phyloP scores from a whole-genome alignment of 164 flowering plant genomes.

The Dillenia turbinata region DNA sequence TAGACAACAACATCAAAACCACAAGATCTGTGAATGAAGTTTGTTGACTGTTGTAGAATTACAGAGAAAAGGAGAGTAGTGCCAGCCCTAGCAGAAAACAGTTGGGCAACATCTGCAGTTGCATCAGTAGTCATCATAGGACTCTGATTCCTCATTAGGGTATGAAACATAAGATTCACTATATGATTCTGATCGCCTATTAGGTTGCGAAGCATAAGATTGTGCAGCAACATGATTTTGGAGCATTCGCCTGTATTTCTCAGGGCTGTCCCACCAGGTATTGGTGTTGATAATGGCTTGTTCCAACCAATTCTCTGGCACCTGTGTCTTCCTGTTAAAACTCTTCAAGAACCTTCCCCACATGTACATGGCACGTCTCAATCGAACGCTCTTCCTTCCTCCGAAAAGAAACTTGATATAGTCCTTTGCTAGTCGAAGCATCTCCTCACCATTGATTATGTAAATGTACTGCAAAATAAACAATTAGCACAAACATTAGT shows the following conservation, averaged over 20 bases:
- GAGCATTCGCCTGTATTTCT: slow-evolving; percentile 17
- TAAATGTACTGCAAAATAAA: slow-evolving; percentile 52
- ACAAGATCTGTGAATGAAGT: too few relatives aligned
- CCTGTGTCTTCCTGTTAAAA: slow-evolving; percentile 21
- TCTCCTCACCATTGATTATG: slow-evolving; percentile 54
- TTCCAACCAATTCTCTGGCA: slow-evolving; percentile 42
- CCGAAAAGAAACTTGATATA: slow-evolving; percentile 37
- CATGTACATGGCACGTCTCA: slow-evolving; percentile 28
- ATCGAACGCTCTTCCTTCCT: slow-evolving; percentile 40
- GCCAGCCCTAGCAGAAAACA: too few relatives aligned
- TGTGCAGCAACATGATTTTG: slow-evolving; percentile 6
- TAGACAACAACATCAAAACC: too few relatives aligned
- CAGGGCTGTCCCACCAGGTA: slow-evolving; percentile 59
- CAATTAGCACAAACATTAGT: neutral
- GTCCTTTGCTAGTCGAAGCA: slow-evolving; percentile 40
- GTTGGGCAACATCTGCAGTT: too few relatives aligned
- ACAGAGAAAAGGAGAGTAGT: too few relatives aligned
- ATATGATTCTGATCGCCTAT: too few relatives aligned
- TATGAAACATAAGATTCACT: too few relatives aligned
- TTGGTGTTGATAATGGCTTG: slow-evolving; percentile 43
- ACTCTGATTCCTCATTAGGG: too few relatives aligned
- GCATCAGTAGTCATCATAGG: too few relatives aligned
- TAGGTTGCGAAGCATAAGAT: neutral
- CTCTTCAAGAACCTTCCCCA: slow-evolving; percentile 25
- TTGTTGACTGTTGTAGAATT: too few relatives aligned